Percentiles rank a stretch among this genome's conserved stretches.
phyloP scores from a whole-genome alignment of 345 rosid species.

The Pistacia vera region DNA sequence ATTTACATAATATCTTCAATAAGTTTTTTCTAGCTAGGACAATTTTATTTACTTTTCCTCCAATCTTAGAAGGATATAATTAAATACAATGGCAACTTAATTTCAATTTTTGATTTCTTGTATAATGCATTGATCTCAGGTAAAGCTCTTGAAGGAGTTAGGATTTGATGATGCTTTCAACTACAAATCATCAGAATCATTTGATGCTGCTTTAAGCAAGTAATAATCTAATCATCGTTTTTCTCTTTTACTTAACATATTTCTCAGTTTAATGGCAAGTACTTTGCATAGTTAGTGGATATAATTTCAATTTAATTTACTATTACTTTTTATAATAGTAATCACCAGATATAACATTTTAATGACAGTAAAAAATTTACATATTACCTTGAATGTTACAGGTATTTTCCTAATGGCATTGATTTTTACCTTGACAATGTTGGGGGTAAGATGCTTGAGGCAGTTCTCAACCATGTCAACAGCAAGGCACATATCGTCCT shows the following conservation, averaged over 20 bases:
- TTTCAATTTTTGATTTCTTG: background rate
- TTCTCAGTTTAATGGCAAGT: background rate
- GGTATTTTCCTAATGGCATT: conserved; percentile 48
- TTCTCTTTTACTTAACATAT: background rate
- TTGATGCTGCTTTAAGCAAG: conserved; percentile 49
- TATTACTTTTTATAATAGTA: too few relatives aligned
- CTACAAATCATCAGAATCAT: conserved; percentile 45
- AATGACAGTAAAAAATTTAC: background rate
- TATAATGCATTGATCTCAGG: conserved; percentile 19
- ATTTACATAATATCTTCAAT: too few relatives aligned
- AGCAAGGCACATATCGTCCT: conserved; percentile 31
- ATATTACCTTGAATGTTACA: conserved; percentile 5
- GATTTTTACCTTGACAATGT: conserved; percentile 56
- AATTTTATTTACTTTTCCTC: too few relatives aligned
- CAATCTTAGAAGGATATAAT: too few relatives aligned
- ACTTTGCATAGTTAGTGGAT: background rate
- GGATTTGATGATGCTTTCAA: conserved; percentile 61
- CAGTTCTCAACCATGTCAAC: conserved; percentile 55
- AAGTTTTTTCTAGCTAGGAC: too few relatives aligned
- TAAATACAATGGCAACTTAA: too few relatives aligned
- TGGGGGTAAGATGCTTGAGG: conserved; percentile 58
- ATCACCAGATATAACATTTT: too few relatives aligned
- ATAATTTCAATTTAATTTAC: too few relatives aligned
- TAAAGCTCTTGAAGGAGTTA: conserved; percentile 40
- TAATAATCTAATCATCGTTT: conserved; percentile 5